Evolutionary conservation across 108 stramenopile genomes (phyloP).

Genomic region (Nitzschia inconspicua): DNA sequence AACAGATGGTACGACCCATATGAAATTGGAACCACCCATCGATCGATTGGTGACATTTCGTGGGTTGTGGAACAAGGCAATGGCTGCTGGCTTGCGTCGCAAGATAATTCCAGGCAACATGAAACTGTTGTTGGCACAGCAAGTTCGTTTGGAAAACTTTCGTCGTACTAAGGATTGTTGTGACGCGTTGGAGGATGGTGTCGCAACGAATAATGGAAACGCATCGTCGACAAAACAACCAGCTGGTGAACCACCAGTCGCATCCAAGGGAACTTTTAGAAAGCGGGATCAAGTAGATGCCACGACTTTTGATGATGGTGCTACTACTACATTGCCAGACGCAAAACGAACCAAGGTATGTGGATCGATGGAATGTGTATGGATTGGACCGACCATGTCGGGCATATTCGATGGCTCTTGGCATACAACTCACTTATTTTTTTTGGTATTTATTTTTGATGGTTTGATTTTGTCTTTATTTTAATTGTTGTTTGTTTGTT

Average conservation of each 20-base stretch:
- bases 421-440: neutral
- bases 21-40: constrained; percentile 76
- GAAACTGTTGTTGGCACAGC: constrained; percentile 71
- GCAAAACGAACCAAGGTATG: neutral
- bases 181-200: neutral
- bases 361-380: neutral
- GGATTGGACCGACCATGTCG: neutral
- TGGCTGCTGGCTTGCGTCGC: neutral
- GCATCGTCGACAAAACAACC: neutral
- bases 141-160: constrained; percentile 46
- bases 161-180: constrained; percentile 31
- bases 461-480: neutral
- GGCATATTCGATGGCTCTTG: neutral
- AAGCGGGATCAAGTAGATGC: neutral
- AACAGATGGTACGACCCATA: constrained; percentile 9
- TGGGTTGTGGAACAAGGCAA: neutral
- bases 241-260: neutral
- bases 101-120: constrained; percentile 18
- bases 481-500: too few species aligned
- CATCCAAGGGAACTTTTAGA: constrained; percentile 14
- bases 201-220: neutral
- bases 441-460: neutral
- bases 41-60: constrained; percentile 52
- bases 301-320: constrained; percentile 8
- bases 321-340: neutral